A percentile compares a stretch with the other conserved stretches of the same genome.
phyloP scores from a whole-genome alignment of 768 basidiomycete species.

The Tulasnella sp. region DNA sequence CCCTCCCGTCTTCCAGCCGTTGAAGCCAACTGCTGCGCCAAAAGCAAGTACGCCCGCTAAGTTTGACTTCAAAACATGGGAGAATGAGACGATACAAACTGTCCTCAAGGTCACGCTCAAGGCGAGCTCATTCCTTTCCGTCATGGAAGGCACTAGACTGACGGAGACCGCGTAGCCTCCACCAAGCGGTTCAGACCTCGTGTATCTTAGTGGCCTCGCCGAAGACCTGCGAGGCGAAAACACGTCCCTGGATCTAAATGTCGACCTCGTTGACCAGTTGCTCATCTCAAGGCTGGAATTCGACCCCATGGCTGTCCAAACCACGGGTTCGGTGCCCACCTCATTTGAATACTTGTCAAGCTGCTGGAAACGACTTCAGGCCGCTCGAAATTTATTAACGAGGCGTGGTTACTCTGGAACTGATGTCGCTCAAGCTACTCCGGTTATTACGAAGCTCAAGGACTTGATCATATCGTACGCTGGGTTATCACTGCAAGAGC shows the following conservation, averaged over 20 bases:
- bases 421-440: conserved; percentile 63
- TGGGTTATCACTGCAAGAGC: conserved; percentile 86
- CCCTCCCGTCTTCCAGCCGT: conserved; percentile 43
- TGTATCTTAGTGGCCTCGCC: conserved; percentile 81
- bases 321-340: conserved; percentile 58
- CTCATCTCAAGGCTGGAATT: conserved; percentile 85
- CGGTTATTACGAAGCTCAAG: conserved; percentile 74
- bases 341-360: conserved; percentile 87
- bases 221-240: conserved; percentile 68
- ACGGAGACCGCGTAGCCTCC: neutral
- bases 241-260: conserved; percentile 51
- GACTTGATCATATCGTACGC: conserved; percentile 85
- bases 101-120: conserved; percentile 80
- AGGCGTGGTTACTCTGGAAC: conserved; percentile 72
- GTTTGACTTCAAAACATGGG: conserved; percentile 69
- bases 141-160: conserved; percentile 1
- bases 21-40: conserved; percentile 3
- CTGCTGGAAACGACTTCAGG: conserved; percentile 87
- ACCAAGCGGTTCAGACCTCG: conserved; percentile 60
- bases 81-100: conserved; percentile 65
- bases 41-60: conserved; percentile 44
- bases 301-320: conserved; percentile 55
- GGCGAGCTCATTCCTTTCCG: conserved; percentile 53
- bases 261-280: conserved; percentile 71
- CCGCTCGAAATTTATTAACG: conserved; percentile 54